Conservation (phyloP, 2,329 filamentous ascomycete species). For the Aureobasidium lini region DNA sequence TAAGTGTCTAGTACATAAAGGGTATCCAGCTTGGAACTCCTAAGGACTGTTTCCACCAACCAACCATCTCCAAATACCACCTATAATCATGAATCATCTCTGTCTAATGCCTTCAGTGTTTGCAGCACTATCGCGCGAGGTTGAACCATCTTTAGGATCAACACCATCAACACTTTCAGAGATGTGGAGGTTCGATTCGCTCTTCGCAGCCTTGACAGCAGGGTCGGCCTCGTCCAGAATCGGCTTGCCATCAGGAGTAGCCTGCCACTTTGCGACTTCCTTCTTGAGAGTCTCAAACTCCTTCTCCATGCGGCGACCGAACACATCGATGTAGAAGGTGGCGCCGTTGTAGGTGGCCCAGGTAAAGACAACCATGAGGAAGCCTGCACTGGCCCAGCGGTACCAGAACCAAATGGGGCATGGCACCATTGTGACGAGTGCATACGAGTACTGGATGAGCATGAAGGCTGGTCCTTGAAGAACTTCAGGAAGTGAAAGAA, state of each 20-base stretch:
- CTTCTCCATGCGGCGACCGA: slow-evolving; percentile 93
- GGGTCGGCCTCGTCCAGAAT: slow-evolving; percentile 5
- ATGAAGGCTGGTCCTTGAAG: slow-evolving; percentile 91
- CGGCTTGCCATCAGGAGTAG: slow-evolving; percentile 20
- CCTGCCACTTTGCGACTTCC: slow-evolving; percentile 86
- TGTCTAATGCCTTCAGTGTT: neutral
- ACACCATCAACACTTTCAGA: slow-evolving; percentile 46
- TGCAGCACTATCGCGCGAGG: neutral
- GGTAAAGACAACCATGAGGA: slow-evolving; percentile 74
- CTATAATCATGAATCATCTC: neutral
- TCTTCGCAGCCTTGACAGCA: slow-evolving; percentile 12
- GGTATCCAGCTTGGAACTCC: neutral
- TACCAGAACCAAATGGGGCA: slow-evolving; percentile 94
- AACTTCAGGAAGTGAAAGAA: slow-evolving; percentile 65
- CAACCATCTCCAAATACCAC: neutral
- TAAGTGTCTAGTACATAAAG: neutral
- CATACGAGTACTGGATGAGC: slow-evolving; percentile 89
- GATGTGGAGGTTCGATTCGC: slow-evolving; percentile 1
- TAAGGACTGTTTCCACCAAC: neutral
- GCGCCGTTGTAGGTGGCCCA: slow-evolving; percentile 97
- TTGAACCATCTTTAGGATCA: slow-evolving; percentile 20
- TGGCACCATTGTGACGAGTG: slow-evolving; percentile 85
- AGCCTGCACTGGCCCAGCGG: slow-evolving; percentile 67
- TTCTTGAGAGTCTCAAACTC: slow-evolving; percentile 83
- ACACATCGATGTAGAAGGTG: slow-evolving; percentile 97